Base-by-base conservation (phyloP, 495 filamentous ascomycete species). In the Articulospora tetracladia region DNA sequence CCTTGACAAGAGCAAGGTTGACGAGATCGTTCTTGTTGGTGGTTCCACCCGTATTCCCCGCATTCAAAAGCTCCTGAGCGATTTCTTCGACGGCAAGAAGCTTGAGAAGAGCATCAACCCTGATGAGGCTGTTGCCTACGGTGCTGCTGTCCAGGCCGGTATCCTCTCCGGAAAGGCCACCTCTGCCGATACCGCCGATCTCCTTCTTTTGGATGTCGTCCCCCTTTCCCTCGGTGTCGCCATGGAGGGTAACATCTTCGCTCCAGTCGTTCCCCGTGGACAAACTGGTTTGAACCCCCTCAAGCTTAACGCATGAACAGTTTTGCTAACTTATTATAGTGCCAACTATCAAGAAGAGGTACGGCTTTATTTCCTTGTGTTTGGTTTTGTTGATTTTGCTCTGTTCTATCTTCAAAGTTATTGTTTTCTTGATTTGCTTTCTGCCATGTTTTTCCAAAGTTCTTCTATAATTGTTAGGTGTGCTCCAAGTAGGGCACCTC, bases 211-310 rank as follows among this genome's bases (percentile, higher is more conserved):
- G 73, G 94, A 98, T 74, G 95, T 98, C 66, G 87, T 93, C 67
- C 95, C 94, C 70, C 91, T 99, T 39, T 98, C 94, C 57, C 88
- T 99, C 22, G 94, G 95, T 89, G 95, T 99, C 69, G 95, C 95
- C 68, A 99, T 98, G 95, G 94, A 98, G 81, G 94, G 94, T 69
- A 98, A 98, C 82, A 98, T 99, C 77, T 98, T 99, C 72, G 94
- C 95, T 55, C 89, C 94, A 32, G 95, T 99, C 63, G 94, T 98
- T 61, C 76, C 85, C 50, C 93, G 95, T 73, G 94, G 93, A 47
- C 83, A 90, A 70, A 96, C 93, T 15, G n/a, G n/a, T n/a, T n/a
- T n/a, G n/a, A n/a, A n/a, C n/a, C n/a, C 92, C 97, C 15, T 22
- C 41, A 47, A 47, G 17, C 15, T 19, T 47, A 6, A 47, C n/a